Evolutionary conservation across 140 eudicot genomes (phyloP).

Genomic region (Flaveria floridana): DNA sequence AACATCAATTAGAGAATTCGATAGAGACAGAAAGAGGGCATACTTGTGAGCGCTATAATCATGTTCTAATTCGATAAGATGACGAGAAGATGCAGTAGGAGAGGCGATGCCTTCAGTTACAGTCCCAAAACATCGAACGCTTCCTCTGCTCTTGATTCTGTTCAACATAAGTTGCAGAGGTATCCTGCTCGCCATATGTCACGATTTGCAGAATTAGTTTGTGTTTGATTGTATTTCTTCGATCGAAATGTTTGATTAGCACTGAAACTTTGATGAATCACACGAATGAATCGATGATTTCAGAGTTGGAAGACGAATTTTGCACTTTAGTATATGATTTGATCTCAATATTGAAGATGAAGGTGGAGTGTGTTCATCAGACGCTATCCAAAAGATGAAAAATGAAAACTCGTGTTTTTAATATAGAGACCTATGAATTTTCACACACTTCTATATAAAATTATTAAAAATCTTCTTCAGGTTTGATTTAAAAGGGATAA

Average conservation of each 20-base stretch:
- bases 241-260: conserved; percentile 7
- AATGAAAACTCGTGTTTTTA: no score
- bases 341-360: conserved; percentile 6
- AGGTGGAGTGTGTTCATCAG: conserved; percentile 22
- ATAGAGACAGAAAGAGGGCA: neutral
- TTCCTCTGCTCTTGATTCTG: conserved; percentile 29
- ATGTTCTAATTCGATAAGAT: conserved; percentile 70
- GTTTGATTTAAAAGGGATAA: no score
- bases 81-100: conserved; percentile 50
- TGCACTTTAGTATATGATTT: neutral
- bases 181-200: conserved; percentile 54
- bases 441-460: no score
- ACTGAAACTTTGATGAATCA: neutral
- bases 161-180: conserved; percentile 35
- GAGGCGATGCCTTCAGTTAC: conserved; percentile 36
- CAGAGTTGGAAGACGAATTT: neutral
- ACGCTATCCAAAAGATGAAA: conserved; percentile 21
- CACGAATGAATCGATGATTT: neutral
- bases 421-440: no score
- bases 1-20: neutral
- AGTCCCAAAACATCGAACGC: conserved; percentile 41
- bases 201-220: no score
- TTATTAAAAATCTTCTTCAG: no score
- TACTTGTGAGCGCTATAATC: conserved; percentile 87
- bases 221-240: neutral